Evolutionary conservation across 768 basidiomycete species (phyloP).

Genomic region (Calvatia gigantea): DNA sequence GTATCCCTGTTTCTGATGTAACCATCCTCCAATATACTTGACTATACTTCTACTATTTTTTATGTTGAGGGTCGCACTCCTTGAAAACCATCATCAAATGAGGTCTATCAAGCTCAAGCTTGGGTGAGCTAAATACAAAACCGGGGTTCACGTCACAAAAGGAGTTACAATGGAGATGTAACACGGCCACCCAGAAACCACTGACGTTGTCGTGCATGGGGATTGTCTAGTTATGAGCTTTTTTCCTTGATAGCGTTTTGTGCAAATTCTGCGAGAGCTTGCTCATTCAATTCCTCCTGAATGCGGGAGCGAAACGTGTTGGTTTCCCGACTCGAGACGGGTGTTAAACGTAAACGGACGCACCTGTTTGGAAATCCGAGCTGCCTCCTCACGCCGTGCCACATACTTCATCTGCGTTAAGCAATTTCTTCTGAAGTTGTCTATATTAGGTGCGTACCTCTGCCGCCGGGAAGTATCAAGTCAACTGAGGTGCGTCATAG

Average conservation of each 20-base stretch:
- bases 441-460: constrained; percentile 26
- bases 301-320: not conserved
- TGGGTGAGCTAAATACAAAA: no score
- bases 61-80: not conserved
- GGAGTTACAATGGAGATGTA: not conserved
- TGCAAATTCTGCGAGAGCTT: constrained; percentile 1
- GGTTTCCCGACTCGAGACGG: not conserved
- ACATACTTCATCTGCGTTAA: not conserved
- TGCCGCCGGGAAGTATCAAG: constrained; percentile 17
- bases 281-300: constrained; percentile 7
- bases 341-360: not conserved
- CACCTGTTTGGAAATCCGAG: not conserved
- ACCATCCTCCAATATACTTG: no score
- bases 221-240: not conserved
- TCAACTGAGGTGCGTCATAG: constrained; percentile 11
- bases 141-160: not conserved
- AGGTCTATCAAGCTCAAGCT: no score
- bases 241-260: constrained; percentile 1
- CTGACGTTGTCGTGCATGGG: not conserved
- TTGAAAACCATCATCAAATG: no score
- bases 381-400: not conserved
- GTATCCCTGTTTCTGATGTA: not conserved
- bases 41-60: not conserved
- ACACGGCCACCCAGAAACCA: not conserved
- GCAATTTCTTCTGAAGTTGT: no score